A percentile compares a stretch with the other conserved stretches of the same genome.
Evolutionary conservation across 1,284 basidiomycete species (phyloP).

Genomic region (Boletus semigastroideus): DNA sequence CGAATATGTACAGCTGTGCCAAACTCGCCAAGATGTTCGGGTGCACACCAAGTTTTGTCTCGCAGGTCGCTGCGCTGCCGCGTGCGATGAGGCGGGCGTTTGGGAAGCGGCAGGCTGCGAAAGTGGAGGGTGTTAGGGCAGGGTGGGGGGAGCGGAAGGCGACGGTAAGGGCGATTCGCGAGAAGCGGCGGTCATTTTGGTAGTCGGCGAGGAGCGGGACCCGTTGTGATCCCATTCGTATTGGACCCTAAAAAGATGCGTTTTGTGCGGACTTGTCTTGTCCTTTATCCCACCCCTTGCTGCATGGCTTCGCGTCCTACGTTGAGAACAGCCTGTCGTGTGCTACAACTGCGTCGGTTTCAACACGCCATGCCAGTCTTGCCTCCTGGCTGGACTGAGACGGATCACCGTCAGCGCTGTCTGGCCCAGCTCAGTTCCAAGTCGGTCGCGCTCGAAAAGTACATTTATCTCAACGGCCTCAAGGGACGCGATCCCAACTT

Average conservation of each 20-base stretch:
- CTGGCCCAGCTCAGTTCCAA: slow-evolving; percentile 64
- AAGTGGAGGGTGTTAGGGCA: slow-evolving; percentile 42
- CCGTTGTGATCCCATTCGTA: no score
- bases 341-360: not conserved
- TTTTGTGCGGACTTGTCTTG: no score
- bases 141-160: slow-evolving; percentile 62
- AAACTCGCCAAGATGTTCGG: slow-evolving; percentile 59
- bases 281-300: no score
- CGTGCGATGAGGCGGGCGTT: slow-evolving; percentile 43
- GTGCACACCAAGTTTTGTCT: slow-evolving; percentile 56
- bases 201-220: slow-evolving; percentile 23
- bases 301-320: not conserved
- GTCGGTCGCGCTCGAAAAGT: slow-evolving; percentile 58
- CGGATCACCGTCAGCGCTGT: slow-evolving; percentile 58
- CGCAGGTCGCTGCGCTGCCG: slow-evolving; percentile 54
- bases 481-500: slow-evolving; percentile 63
- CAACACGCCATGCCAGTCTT: slow-evolving; percentile 33
- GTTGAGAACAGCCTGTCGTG: slow-evolving; percentile 1
- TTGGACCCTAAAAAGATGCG: no score
- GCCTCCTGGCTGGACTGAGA: slow-evolving; percentile 53
- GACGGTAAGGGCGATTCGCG: slow-evolving; percentile 51
- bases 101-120: slow-evolving; percentile 38
- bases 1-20: slow-evolving; percentile 48
- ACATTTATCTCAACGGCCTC: slow-evolving; percentile 67
- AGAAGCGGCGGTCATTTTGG: slow-evolving; percentile 60